Evolutionary conservation across 2,329 filamentous ascomycete species (phyloP), one percentile per base, ranked within the genome.

Genomic region (Volutella citrinella): DNA sequence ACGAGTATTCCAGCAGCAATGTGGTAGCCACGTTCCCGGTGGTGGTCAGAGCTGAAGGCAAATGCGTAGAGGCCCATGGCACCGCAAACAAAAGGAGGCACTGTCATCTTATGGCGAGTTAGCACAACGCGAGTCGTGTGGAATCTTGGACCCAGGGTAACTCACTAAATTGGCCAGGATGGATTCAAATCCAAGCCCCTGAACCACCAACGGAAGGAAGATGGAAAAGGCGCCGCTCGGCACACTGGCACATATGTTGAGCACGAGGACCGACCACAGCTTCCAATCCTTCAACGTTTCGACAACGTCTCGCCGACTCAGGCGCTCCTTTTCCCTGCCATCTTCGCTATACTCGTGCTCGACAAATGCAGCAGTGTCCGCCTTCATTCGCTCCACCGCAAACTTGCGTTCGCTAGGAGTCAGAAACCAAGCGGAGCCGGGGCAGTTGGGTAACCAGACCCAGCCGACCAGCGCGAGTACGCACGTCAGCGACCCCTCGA

Each of bases 401-500:
- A 50, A 42, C 13, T 24, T 26, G 16, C 45, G 47, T 29, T 54
- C 46, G 9, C 49, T 40, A 6, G 45, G 29, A 19, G 14, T 16
- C 16, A 54, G 48, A 27, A 54, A 54, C 51, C 51, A 54, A 4
- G 51, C 51, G 13, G 50, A 45, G 12, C 51, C 51, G 13, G 51
- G 51, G 2, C 48, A 48, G 15, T 25, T 44, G 14, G 51, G 51
- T 7, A 54, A 37, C 48, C 51, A 54, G 19, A 41, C 11, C 51
- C 51, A 54, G 17, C 50, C 42, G 17, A 49, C n/a, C 19, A 48
- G 10, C n/a, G 51, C 53, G 23, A 59, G 38, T 21, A 54, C 33
- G 19, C 52, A 54, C 13, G 55, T 58, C 1, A 59, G 66, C 5
- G 67, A 60, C 8, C 81, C 81, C 52, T 85, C 80, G n/a, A 84